Base-by-base conservation (phyloP, 228 moss, liverwort and hornwort genomes). In the Sphagnum magellanicum region DNA sequence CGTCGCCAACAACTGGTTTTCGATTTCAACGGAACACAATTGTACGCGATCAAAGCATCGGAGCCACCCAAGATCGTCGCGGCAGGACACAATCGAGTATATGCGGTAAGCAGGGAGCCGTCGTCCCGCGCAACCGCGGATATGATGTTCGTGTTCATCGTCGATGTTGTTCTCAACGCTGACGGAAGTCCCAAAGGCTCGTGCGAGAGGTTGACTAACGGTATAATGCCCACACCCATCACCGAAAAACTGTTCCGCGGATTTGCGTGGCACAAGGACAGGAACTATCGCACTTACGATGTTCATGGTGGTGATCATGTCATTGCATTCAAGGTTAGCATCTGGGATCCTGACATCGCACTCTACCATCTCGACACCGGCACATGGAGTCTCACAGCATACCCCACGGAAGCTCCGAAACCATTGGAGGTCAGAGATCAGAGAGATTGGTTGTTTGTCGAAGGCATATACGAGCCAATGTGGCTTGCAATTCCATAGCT, bases 111-210 rank as follows among this genome's bases (percentile, higher is more conserved):
- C 9, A 49, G 69, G 14, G 50, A 49, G 48, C 55, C 55, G 9
- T 12, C 8, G 9, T 13, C 50, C 5, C 48, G 7, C 6, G 15
- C 50, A 8, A 15, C 10, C 6, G 17, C 5, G 16, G 11, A 51
- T 4, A 12, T 8, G 4, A 10, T 4, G n/a, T 15, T 12, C n/a
- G 13, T 68, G 10, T 14, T 53, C 9, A 68, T 68, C 51, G 46
- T 52, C 10, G 55, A 68, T 9, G 68, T 68, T 13, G 5, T 68
- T 5, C 17, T 68, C 15, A 68, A 68, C 47, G 3, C 0, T 6
- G 68, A 68, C 47, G 68, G 68, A 15, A 53, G 53, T 46, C 68
- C 68, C 13, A 55, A 15, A 3, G 68, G 68, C 14, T 53, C 68
- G 5, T 68, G 47, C 53, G 12, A 57, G 16, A 5, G 6, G 0